phyloP scores from a whole-genome alignment of 306 rosid genomes.

The Inga laurina region DNA sequence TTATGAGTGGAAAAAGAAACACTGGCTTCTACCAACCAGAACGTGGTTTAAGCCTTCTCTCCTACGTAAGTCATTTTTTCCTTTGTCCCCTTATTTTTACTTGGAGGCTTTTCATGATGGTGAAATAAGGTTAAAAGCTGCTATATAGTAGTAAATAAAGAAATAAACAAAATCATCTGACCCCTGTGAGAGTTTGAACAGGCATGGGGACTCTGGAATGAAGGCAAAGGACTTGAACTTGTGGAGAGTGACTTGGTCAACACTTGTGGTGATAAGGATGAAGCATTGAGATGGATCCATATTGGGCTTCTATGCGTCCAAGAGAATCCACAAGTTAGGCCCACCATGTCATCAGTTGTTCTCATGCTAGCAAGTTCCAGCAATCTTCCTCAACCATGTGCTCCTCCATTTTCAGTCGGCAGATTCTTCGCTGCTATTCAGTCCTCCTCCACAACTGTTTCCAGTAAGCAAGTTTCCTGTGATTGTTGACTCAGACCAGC shows the following conservation, averaged over 20 bases:
- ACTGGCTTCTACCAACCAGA: conserved; percentile 18
- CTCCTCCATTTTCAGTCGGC: conserved; percentile 35
- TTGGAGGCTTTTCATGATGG: neutral
- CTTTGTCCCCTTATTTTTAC: neutral
- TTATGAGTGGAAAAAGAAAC: conserved; percentile 52
- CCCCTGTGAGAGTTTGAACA: conserved; percentile 7
- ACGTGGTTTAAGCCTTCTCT: conserved; percentile 16
- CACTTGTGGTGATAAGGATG: conserved; percentile 11
- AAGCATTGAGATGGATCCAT: conserved; percentile 43
- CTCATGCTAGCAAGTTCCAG: conserved; percentile 36
- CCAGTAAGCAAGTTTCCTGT: neutral
- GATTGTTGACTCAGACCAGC: neutral
- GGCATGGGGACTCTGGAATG: conserved; percentile 38
- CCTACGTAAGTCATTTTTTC: neutral
- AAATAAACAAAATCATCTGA: neutral
- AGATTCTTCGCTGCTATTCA: conserved; percentile 2
- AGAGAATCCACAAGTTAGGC: conserved; percentile 33
- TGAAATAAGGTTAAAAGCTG: neutral
- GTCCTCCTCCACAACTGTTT: neutral
- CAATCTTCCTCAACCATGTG: conserved; percentile 19
- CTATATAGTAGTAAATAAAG: neutral
- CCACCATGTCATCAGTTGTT: conserved; percentile 35
- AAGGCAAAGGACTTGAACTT: conserved; percentile 27
- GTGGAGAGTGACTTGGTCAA: conserved; percentile 23
- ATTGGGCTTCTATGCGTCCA: conserved; percentile 45